Evolutionary conservation across 768 basidiomycete genomes (phyloP), one percentile per base, ranked within the genome.

Genomic region (Tubosaeta sp.): DNA sequence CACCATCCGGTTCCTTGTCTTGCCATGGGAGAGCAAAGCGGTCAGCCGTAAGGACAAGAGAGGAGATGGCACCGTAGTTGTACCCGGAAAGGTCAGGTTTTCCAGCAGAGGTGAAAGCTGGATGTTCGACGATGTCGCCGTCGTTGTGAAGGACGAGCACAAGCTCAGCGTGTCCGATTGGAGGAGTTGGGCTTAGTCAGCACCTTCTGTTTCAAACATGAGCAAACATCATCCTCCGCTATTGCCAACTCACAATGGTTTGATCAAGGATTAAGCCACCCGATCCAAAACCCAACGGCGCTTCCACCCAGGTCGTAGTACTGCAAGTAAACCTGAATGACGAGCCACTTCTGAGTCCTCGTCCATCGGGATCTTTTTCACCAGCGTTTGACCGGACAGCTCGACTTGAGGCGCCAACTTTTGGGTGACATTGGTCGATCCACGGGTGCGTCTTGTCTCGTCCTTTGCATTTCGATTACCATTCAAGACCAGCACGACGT

Each of bases 1-100:
- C 91, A 56, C 97, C 95, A 76, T 97, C 94, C 7, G 95, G 95
- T 68, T 99, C 95, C 73, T 90, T 90, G 78, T 95, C 91, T 56
- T 93, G 79, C 43, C 92, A 80, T 17, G 90, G 90, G 46, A 92
- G 73, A 2, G 78, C 80, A 47, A 88, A 87, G 48, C 85, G 77
- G 73, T 91, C 88, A 11, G 95, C 91, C n/a, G 90, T 94, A 64
- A 97, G 78, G 42, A 98, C 95, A 42, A 97, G 81, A 19, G 91
- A 94, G 27, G 92, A 92, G 65, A 97, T 95, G 50, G 91, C 91
- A 43, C 88, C 85, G 79, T 98, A 97, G 76, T 97, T 97, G 82
- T 94, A 97, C 41, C 84, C 85, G 56, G 91, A 92, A 62, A 90
- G 72, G 71, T 95, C 91, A 48, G 82, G 85, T 74, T 86, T 89